Conservation (phyloP, 2,329 filamentous ascomycete genomes). For the Pyricularia grisea region DNA sequence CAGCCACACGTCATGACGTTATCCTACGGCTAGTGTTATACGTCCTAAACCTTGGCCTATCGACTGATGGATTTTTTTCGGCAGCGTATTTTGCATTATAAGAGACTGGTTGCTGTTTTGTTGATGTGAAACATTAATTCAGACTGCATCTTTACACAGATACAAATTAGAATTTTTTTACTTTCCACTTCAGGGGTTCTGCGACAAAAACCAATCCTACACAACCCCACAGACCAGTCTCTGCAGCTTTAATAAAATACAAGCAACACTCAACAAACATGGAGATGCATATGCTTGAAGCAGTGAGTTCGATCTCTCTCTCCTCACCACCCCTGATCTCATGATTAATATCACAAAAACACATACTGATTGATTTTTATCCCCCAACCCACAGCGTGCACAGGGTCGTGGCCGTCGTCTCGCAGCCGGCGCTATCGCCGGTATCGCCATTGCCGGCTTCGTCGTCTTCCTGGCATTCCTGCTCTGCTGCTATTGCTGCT, state of each 20-base stretch:
- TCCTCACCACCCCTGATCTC: background rate
- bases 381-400: background rate
- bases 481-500: background rate
- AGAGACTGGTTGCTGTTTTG: background rate
- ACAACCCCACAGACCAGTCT: no score
- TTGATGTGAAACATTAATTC: background rate
- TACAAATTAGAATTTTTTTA: no score
- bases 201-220: background rate
- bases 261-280: background rate
- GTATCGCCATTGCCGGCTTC: background rate
- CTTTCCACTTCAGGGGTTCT: background rate
- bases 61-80: background rate
- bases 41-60: background rate
- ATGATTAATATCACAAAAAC: background rate
- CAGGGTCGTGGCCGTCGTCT: background rate
- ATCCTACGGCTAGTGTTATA: background rate
- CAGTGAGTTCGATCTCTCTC: background rate
- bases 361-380: background rate
- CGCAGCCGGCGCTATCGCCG: background rate
- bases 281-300: background rate
- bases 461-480: background rate
- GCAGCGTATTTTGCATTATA: background rate
- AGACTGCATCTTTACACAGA: no score
- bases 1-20: slow-evolving; percentile 1
- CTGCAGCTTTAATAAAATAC: background rate